A percentile compares a stretch with the other conserved stretches of the same genome.
phyloP scores from a whole-genome alignment of 2,329 filamentous ascomycete species.

The Cyclaneusma minus region DNA sequence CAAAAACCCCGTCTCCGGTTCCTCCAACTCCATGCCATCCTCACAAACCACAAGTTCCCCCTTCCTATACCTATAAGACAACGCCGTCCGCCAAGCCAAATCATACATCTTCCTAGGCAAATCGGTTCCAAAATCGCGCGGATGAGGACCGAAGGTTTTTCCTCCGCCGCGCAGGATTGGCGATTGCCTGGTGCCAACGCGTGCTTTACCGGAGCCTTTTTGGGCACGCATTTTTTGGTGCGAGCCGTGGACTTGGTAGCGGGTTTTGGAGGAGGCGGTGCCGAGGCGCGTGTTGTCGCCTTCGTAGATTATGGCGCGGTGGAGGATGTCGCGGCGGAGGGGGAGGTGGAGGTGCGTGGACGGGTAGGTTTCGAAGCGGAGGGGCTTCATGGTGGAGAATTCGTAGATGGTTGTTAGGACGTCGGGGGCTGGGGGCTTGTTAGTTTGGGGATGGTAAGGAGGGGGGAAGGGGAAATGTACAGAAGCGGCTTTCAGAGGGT shows the following conservation, averaged over 20 bases:
- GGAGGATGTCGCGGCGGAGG: conserved; percentile 78
- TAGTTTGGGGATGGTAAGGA: not conserved
- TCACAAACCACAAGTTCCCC: conserved; percentile 81
- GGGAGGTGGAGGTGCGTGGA: conserved; percentile 75
- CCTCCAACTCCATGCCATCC: conserved; percentile 52
- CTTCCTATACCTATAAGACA: conserved; percentile 78
- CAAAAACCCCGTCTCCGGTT: conserved; percentile 38
- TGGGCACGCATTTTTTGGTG: conserved; percentile 69
- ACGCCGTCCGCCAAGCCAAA: conserved; percentile 82
- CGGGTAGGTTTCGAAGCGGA: conserved; percentile 62
- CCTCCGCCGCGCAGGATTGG: conserved; percentile 76
- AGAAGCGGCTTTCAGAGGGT: conserved; percentile 1
- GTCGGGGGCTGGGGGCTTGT: conserved; percentile 29
- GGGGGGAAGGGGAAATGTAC: conserved; percentile 1
- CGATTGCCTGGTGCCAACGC: conserved; percentile 65
- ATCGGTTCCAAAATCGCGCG: conserved; percentile 74
- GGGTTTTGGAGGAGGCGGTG: conserved; percentile 69
- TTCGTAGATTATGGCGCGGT: conserved; percentile 84
- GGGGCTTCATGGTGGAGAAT: conserved; percentile 81
- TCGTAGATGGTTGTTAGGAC: conserved; percentile 76
- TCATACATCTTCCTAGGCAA: conserved; percentile 88
- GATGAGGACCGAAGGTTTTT: conserved; percentile 79
- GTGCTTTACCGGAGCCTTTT: conserved; percentile 72
- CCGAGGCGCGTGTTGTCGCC: conserved; percentile 79
- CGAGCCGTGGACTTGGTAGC: conserved; percentile 72